Percentiles rank a stretch among this genome's conserved stretches.
Conservation (phyloP, 1,139 yeast genomes). For the Candida sp. region DNA sequence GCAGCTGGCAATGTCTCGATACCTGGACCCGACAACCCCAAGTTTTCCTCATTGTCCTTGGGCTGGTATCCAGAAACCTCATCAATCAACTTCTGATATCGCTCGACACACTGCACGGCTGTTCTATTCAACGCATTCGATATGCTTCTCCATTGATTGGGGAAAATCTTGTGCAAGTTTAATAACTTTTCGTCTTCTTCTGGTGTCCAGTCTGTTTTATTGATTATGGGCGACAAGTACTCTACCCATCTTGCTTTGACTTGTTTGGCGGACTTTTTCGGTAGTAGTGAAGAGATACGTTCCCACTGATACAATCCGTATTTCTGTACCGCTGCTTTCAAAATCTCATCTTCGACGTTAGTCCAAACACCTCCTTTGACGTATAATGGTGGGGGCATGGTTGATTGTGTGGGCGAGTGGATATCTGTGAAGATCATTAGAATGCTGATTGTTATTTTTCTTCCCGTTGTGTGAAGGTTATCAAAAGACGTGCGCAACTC, state of each 20-base stretch:
- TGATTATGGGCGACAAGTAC: conserved; percentile 78
- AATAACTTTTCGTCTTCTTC: conserved; percentile 81
- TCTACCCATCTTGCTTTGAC: conserved; percentile 95
- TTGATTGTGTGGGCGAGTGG: background rate
- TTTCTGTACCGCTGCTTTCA: conserved; percentile 90
- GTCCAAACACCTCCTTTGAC: conserved; percentile 94
- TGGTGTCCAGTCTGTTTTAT: conserved; percentile 68
- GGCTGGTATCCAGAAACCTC: conserved; percentile 36
- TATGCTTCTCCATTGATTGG: conserved; percentile 95
- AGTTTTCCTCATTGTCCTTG: conserved; percentile 28
- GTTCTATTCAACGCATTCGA: conserved; percentile 84
- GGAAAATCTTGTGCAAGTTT: conserved; percentile 69
- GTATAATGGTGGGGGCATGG: conserved; percentile 64
- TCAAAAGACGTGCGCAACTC: background rate
- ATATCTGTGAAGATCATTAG: background rate
- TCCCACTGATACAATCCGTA: conserved; percentile 97
- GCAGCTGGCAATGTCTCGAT: conserved; percentile 54
- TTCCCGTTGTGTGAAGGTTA: background rate
- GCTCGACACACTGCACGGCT: conserved; percentile 86
- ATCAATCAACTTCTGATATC: conserved; percentile 80
- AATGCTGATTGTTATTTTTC: background rate
- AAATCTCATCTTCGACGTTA: conserved; percentile 86
- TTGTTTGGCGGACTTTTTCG: conserved; percentile 88
- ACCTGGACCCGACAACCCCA: conserved; percentile 57
- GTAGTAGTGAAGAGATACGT: conserved; percentile 84